These are phyloP conservation scores for Naegleria gruberi DNA, from an alignment of 208 protist species.

Conservation along the genomic window DNA sequence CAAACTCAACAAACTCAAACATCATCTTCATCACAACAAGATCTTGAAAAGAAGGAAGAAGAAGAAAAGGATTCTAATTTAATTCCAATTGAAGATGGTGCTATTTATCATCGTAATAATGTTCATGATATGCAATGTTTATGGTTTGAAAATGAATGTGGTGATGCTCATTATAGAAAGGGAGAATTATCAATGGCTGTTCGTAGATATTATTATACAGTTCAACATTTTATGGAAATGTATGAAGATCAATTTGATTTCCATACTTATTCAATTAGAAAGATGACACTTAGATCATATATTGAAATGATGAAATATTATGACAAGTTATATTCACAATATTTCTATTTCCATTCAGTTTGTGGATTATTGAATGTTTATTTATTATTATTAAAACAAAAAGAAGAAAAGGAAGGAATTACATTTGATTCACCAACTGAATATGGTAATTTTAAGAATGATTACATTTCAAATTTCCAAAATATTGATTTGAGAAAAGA, in stretches of 20 bases:
- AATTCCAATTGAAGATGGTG: neutral
- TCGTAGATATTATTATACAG: neutral
- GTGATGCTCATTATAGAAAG: constrained; percentile 43
- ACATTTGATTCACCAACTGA: neutral
- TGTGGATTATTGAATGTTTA: neutral
- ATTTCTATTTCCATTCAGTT: neutral
- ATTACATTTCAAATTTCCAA: neutral
- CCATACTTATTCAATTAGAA: neutral
- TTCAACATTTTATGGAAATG: neutral
- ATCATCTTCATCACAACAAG: neutral
- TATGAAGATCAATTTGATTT: constrained; percentile 21
- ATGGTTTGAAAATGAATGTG: constrained; percentile 87
- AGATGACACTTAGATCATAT: neutral
- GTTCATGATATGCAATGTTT: constrained; percentile 87
- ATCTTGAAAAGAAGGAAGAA: constrained; percentile 58
- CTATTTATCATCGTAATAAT: constrained; percentile 27
- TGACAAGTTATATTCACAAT: neutral
- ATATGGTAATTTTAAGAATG: neutral
- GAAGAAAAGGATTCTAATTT: neutral
- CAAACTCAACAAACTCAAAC: neutral
- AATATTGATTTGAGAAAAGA: neutral
- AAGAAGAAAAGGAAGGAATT: neutral
- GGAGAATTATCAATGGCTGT: neutral
- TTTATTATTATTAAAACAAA: neutral
- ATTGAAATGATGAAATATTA: neutral